These are phyloP conservation scores for Tillandsia leiboldiana DNA, from an alignment of 176 grass and related monocot genomes.

Conservation along the genomic window DNA sequence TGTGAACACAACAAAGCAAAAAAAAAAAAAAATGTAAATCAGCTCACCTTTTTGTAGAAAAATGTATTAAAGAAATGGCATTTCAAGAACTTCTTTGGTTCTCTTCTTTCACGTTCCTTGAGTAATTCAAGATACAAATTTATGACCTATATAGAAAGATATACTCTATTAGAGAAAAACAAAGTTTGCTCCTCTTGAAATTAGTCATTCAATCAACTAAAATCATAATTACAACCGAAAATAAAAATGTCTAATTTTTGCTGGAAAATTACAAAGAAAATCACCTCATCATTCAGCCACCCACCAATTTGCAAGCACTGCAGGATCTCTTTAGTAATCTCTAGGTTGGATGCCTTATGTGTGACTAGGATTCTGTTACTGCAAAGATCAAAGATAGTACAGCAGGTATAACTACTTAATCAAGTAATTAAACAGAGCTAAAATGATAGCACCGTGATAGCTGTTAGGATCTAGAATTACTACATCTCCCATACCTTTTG, in stretches of 20 bases:
- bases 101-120: slow-evolving; percentile 65
- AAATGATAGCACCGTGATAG: not conserved
- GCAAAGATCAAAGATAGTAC: slow-evolving; percentile 15
- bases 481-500: slow-evolving; percentile 24
- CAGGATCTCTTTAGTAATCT: slow-evolving; percentile 48
- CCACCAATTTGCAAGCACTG: slow-evolving; percentile 43
- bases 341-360: slow-evolving; percentile 55
- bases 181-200: not conserved
- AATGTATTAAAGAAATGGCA: slow-evolving; percentile 95
- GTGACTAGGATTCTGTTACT: slow-evolving; percentile 38
- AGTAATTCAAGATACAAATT: slow-evolving; percentile 81
- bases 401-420: not conserved
- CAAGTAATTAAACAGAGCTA: too few species aligned
- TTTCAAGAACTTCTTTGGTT: slow-evolving; percentile 49
- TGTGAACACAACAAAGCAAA: not conserved
- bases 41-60: slow-evolving; percentile 62
- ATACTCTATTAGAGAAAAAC: not conserved
- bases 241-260: not conserved
- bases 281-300: slow-evolving; percentile 88
- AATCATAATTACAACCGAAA: not conserved
- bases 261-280: not conserved
- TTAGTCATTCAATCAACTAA: slow-evolving; percentile 10
- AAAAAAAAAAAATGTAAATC: slow-evolving; percentile 12
- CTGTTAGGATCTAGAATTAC: not conserved
- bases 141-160: slow-evolving; percentile 45